These are phyloP conservation scores for Serendipita sp. DNA, from an alignment of 768 basidiomycete species.

Conservation along the genomic window DNA sequence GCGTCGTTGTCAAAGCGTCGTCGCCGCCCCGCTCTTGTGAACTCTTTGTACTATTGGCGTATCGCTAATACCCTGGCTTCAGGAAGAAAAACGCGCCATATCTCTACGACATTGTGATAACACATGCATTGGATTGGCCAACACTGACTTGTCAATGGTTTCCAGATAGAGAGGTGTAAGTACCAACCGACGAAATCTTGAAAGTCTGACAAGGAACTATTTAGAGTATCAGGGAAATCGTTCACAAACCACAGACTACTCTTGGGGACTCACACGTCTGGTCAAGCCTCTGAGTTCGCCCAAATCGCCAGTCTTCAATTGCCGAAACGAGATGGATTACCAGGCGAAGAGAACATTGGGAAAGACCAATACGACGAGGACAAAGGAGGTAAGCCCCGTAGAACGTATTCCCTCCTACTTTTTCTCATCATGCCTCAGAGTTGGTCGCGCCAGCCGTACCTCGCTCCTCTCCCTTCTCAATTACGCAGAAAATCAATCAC, in stretches of 20 bases:
- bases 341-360: conserved; percentile 61
- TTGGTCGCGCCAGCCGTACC: conserved; percentile 83
- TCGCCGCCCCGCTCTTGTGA: no score
- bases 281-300: conserved; percentile 83
- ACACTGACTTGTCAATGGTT: conserved; percentile 98
- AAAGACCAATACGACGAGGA: conserved; percentile 77
- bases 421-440: conserved; percentile 27
- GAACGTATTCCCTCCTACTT: neutral
- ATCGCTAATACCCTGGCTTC: conserved; percentile 7
- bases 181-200: conserved; percentile 8
- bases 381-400: conserved; percentile 35
- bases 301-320: conserved; percentile 91
- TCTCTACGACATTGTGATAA: conserved; percentile 92
- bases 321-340: conserved; percentile 61
- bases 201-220: neutral
- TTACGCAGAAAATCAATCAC: conserved; percentile 91
- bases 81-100: conserved; percentile 98
- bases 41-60: no score
- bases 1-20: no score
- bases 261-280: conserved; percentile 94
- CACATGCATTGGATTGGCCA: conserved; percentile 97
- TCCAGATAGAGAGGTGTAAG: conserved; percentile 88
- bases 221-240: conserved; percentile 79
- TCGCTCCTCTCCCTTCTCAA: conserved; percentile 69
- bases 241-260: conserved; percentile 89